Evolutionary conservation across 2,329 filamentous ascomycete species (phyloP).

Genomic region (Davidsoniella virescens): DNA sequence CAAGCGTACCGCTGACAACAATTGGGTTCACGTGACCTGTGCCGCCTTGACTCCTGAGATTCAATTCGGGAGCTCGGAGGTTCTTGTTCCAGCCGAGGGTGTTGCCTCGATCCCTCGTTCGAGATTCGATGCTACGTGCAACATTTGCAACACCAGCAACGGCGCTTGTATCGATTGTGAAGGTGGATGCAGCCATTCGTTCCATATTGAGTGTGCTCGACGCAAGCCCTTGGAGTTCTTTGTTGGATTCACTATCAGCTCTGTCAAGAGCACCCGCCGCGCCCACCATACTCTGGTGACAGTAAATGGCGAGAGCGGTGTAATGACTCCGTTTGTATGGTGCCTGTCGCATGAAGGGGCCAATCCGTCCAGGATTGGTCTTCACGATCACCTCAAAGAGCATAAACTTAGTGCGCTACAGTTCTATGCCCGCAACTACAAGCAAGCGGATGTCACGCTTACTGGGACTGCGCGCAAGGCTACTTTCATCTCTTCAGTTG

Average conservation of each 20-base stretch:
- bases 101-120: conserved; percentile 64
- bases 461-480: conserved; percentile 91
- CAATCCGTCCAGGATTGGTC: conserved; percentile 31
- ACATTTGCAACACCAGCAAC: conserved; percentile 57
- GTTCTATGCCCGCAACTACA: conserved; percentile 75
- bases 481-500: conserved; percentile 44
- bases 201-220: conserved; percentile 84
- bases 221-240: conserved; percentile 51
- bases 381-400: conserved; percentile 8
- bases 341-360: conserved; percentile 73
- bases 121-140: conserved; percentile 64
- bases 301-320: conserved; percentile 63
- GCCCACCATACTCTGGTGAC: conserved; percentile 68
- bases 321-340: conserved; percentile 75
- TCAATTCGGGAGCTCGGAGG: conserved; percentile 73
- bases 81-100: conserved; percentile 74
- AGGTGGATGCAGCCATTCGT: conserved; percentile 44
- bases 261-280: conserved; percentile 74
- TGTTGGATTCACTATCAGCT: conserved; percentile 78
- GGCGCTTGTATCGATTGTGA: conserved; percentile 78
- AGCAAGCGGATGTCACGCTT: conserved; percentile 79
- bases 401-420: conserved; percentile 58
- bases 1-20: conserved; percentile 89
- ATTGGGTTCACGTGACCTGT: conserved; percentile 94
- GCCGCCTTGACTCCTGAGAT: conserved; percentile 85